Evolutionary conservation across 2,329 filamentous ascomycete genomes (phyloP), one percentile per base, ranked within the genome.

Genomic region (Verticillium nonalfalfae): DNA sequence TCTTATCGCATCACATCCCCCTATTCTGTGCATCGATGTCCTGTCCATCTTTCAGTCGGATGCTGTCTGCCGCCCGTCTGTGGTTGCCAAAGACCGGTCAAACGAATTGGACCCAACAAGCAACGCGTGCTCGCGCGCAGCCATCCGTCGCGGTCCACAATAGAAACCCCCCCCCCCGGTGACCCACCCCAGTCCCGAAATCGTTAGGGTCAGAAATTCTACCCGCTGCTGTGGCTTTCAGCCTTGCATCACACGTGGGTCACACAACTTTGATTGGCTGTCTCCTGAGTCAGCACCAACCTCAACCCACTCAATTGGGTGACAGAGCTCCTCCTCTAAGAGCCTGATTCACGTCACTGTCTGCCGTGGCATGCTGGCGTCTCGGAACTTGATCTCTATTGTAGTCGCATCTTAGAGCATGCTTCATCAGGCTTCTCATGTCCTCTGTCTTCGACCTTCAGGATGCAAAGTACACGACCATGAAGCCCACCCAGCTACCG

Each of bases 401-500:
- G 13, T 40, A 38, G 36, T 3, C 36, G 36, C 14, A 11, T 40
- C 39, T n/a, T 2, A 14, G 9, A 36, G 35, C 35, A 10, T 36
- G 7, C 35, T 36, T 15, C 7, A 45, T 45, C 4, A n/a, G 7
- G n/a, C n/a, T 40, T 45, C 39, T 45, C n/a, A 15, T n/a, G 15
- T 45, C 39, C 7, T n/a, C 14, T n/a, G 1, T 7, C 4, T 50
- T 7, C 45, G n/a, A 2, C 4, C 7, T 11, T 50, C 52, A 52
- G 18, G 45, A 82, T 7, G 82, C 80, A 69, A 97, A 93, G 76
- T 94, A 98, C 58, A 98, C 93, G 36, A 96, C 90, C 78, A 93
- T 86, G 73, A 97, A 97, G 10, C 95, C 93, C 50, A 97, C 70
- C 94, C 94, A 98, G 76, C 95, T 98, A 3, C 92, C 93, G 18